Base-by-base conservation (phyloP, 176 grass and related monocot genomes). In the Alloteropsis semialata region DNA sequence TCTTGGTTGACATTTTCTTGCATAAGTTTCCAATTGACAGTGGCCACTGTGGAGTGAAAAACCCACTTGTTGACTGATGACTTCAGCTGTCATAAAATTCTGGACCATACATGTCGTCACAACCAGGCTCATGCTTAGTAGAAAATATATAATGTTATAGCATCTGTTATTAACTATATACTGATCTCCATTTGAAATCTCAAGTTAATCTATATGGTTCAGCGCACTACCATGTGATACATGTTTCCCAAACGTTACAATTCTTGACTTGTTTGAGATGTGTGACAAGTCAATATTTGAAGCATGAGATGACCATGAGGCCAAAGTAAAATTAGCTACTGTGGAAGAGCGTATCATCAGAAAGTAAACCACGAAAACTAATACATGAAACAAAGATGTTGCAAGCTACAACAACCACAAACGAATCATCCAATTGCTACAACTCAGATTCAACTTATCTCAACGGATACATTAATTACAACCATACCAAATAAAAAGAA, bases 241-340 rank as follows among this genome's bases (percentile, higher is more conserved):
- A 75, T 75, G 69, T 81, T 81, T 87, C 75, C 37, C 16, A 6
- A 81, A 57, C 77, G 57, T 81, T 87, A 45, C 46, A 57, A 10
- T 74, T 48, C 25, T 74, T 74, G 37, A 66, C 48, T 58, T 75
- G 45, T 56, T 74, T 66, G 46, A 75, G 49, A 22, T 65, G 37
- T 11, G 58, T 44, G 19, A 57, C 58, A 74, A 25, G 68, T 74
- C 50, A 80, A 65, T 86, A 44, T 65, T 79, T 44, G 18, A 57
- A 65, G 19, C 3, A 32, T 41, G 43, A 64, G 24, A 44, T 43
- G 60, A 54, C 32, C 11, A 37, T 1, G 59, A 76, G 12, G 57
- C 68, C 34, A 49, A 82, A 55, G 63, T 80, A 67, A 80, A 80
- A 43, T 43, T 18, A 50, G 46, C 46, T 50, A 18, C 30, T 37